Evolutionary conservation across 1,284 basidiomycete species (phyloP).

Genomic region (Grifola frondosa): DNA sequence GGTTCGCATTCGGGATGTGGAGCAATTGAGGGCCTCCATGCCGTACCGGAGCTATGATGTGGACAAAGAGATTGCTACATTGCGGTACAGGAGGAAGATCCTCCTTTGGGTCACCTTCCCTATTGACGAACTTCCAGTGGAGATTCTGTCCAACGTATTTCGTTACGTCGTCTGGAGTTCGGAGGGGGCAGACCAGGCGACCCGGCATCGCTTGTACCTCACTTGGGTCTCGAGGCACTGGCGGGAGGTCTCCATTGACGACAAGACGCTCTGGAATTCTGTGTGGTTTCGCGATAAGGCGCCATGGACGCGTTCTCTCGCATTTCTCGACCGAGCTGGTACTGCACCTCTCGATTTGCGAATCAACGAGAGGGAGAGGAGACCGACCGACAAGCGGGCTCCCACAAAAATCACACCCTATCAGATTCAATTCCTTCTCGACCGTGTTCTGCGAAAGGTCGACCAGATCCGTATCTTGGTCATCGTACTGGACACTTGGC

Average conservation of each 20-base stretch:
- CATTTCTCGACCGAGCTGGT: constrained; percentile 55
- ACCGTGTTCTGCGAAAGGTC: constrained; percentile 47
- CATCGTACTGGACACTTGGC: constrained; percentile 51
- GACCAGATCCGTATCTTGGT: constrained; percentile 55
- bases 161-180: constrained; percentile 52
- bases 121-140: constrained; percentile 58
- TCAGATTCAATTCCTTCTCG: constrained; percentile 45
- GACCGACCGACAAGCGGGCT: background rate
- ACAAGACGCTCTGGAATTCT: constrained; percentile 24
- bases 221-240: constrained; percentile 58
- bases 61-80: constrained; percentile 14
- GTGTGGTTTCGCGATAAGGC: constrained; percentile 50
- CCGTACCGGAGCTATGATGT: constrained; percentile 7
- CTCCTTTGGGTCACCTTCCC: constrained; percentile 51
- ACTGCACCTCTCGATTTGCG: constrained; percentile 53
- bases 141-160: constrained; percentile 64
- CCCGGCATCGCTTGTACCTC: constrained; percentile 40
- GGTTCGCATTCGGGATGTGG: constrained; percentile 21
- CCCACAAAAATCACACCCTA: constrained; percentile 32
- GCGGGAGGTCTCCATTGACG: constrained; percentile 21
- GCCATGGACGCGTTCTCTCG: constrained; percentile 47
- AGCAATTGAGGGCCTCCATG: constrained; percentile 17
- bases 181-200: constrained; percentile 32
- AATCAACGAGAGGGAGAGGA: constrained; percentile 45
- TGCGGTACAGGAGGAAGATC: constrained; percentile 27